phyloP scores from a whole-genome alignment of 2,329 filamentous ascomycete species.

The Helicocarpus griseus region DNA sequence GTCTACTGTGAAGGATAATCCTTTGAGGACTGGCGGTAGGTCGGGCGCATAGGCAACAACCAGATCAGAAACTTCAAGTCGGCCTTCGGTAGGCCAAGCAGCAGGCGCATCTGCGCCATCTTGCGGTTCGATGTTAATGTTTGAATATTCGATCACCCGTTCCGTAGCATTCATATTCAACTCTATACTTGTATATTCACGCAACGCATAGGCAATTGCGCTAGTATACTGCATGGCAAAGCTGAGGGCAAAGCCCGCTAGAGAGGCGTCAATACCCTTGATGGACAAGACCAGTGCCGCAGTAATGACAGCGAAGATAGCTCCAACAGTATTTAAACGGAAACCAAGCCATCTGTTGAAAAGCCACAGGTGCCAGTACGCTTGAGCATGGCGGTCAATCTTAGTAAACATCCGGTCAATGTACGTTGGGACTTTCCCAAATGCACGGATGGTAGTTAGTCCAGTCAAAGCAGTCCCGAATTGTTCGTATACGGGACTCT shows the following conservation, averaged over 20 bases:
- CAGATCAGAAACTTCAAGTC: slow-evolving; percentile 62
- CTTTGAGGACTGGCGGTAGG: slow-evolving; percentile 60
- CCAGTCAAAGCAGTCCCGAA: slow-evolving; percentile 65
- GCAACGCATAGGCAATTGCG: slow-evolving; percentile 55
- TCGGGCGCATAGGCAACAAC: slow-evolving; percentile 64
- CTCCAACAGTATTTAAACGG: slow-evolving; percentile 60
- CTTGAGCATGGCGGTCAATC: slow-evolving; percentile 58
- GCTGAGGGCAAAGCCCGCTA: slow-evolving; percentile 66
- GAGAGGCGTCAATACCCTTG: slow-evolving; percentile 53
- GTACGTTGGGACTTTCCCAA: slow-evolving; percentile 58
- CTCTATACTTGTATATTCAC: slow-evolving; percentile 61
- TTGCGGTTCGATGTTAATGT: slow-evolving; percentile 57
- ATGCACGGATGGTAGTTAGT: slow-evolving; percentile 66
- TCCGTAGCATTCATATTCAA: slow-evolving; percentile 72
- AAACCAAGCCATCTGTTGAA: slow-evolving; percentile 71
- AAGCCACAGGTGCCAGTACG: slow-evolving; percentile 59
- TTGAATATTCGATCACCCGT: slow-evolving; percentile 64
- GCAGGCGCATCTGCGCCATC: slow-evolving; percentile 54
- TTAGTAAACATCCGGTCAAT: slow-evolving; percentile 58
- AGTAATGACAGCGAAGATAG: slow-evolving; percentile 57
- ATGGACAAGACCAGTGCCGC: slow-evolving; percentile 55
- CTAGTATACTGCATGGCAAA: slow-evolving; percentile 62
- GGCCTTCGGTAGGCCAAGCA: slow-evolving; percentile 65
- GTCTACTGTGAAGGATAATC: slow-evolving; percentile 56
- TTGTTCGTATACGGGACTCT: slow-evolving; percentile 71